A percentile compares a stretch with the other conserved stretches of the same genome.
Evolutionary conservation across 2,329 filamentous ascomycete genomes (phyloP).

Genomic region (Penicillium griseofulvum): DNA sequence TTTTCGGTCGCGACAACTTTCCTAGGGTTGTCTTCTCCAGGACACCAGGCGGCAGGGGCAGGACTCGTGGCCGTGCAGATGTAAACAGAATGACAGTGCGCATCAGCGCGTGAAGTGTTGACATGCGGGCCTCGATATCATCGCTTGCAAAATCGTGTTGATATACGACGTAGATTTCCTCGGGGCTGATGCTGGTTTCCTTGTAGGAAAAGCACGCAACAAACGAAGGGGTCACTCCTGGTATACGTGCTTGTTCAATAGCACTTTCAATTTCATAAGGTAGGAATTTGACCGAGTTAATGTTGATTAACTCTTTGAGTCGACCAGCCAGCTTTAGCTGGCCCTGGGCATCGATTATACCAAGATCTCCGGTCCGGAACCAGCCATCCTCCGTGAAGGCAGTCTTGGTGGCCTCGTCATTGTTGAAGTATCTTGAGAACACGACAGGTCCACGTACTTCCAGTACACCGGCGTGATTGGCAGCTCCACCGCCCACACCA

Average conservation of each 20-base stretch:
- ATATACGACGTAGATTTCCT: not conserved
- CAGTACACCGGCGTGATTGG: slow-evolving; percentile 7
- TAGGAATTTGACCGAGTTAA: slow-evolving; percentile 44
- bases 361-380: slow-evolving; percentile 34
- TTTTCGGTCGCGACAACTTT: slow-evolving; percentile 43
- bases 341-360: slow-evolving; percentile 30
- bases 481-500: not conserved
- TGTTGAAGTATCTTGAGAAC: slow-evolving; percentile 33
- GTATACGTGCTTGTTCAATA: slow-evolving; percentile 27
- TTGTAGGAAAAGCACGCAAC: slow-evolving; percentile 10
- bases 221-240: slow-evolving; percentile 9
- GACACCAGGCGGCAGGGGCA: slow-evolving; percentile 23
- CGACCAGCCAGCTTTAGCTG: slow-evolving; percentile 40
- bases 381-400: slow-evolving; percentile 33
- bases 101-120: too few relatives aligned
- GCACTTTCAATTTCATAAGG: slow-evolving; percentile 35
- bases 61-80: slow-evolving; percentile 16
- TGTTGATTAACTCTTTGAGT: slow-evolving; percentile 27
- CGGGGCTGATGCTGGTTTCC: not conserved
- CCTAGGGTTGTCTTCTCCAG: slow-evolving; percentile 40
- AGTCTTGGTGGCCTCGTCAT: slow-evolving; percentile 23
- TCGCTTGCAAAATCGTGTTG: not conserved
- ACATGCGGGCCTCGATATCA: too few relatives aligned
- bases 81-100: not conserved
- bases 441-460: slow-evolving; percentile 25